These are phyloP conservation scores for Hirschfeldia incana DNA, from an alignment of 345 rosid species.

Conservation along the genomic window DNA sequence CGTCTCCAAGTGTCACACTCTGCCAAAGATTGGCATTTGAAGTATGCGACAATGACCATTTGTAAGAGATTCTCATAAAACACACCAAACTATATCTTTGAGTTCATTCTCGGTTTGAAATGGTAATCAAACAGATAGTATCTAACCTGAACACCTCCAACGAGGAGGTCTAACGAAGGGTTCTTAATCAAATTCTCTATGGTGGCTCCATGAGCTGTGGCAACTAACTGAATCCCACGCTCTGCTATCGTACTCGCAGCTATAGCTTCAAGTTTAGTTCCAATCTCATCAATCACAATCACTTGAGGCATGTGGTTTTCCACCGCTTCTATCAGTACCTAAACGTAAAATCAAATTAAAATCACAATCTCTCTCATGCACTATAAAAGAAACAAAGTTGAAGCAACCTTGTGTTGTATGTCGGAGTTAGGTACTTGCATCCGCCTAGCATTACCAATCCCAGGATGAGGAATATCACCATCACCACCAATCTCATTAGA, in stretches of 20 bases:
- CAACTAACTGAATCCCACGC: slow-evolving; percentile 94
- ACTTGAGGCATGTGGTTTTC: slow-evolving; percentile 98
- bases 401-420: slow-evolving; percentile 71
- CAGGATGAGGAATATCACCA: slow-evolving; percentile 95
- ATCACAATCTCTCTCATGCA: background rate
- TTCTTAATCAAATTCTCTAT: slow-evolving; percentile 86
- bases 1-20: slow-evolving; percentile 92
- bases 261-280: slow-evolving; percentile 91
- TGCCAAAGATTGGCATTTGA: slow-evolving; percentile 24
- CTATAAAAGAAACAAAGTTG: background rate
- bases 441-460: slow-evolving; percentile 89
- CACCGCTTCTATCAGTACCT: slow-evolving; percentile 90
- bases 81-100: background rate
- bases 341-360: slow-evolving; percentile 17
- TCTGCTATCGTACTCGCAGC: slow-evolving; percentile 97
- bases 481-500: slow-evolving; percentile 98
- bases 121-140: background rate
- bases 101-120: background rate
- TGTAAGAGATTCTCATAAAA: slow-evolving; percentile 9
- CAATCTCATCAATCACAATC: slow-evolving; percentile 91
- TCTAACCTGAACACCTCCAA: slow-evolving; percentile 88
- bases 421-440: slow-evolving; percentile 93
- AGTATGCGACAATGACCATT: background rate
- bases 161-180: slow-evolving; percentile 89
- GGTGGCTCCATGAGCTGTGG: slow-evolving; percentile 86